A percentile compares a stretch with the other conserved stretches of the same genome.
These are phyloP conservation scores for Tylopilus microsporus DNA, from an alignment of 1,284 basidiomycete species.

Conservation along the genomic window DNA sequence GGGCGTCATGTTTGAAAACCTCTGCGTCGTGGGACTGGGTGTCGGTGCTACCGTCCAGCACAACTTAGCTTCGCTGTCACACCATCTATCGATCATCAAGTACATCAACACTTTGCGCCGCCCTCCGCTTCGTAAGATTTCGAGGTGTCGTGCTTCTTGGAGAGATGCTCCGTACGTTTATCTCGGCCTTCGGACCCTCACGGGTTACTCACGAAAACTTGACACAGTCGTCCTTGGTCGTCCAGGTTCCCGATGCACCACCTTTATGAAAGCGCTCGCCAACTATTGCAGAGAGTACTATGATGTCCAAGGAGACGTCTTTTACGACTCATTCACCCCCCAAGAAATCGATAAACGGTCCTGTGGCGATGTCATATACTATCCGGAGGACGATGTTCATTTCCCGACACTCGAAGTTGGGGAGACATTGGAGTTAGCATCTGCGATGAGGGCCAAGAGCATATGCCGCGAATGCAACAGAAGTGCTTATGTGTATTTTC, in stretches of 20 bases:
- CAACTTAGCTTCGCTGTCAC: slow-evolving; percentile 41
- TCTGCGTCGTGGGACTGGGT: slow-evolving; percentile 33
- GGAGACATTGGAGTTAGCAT: slow-evolving; percentile 59
- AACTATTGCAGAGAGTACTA: slow-evolving; percentile 62
- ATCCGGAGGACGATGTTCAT: slow-evolving; percentile 68
- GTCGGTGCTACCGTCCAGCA: slow-evolving; percentile 37
- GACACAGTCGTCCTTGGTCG: slow-evolving; percentile 52
- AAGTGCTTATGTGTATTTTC: slow-evolving; percentile 61
- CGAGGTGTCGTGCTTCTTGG: slow-evolving; percentile 48
- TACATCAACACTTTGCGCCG: slow-evolving; percentile 30
- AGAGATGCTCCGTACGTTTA: slow-evolving; percentile 49
- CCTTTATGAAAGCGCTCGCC: slow-evolving; percentile 67
- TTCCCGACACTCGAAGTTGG: slow-evolving; percentile 70
- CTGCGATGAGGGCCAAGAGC: slow-evolving; percentile 54
- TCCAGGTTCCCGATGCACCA: slow-evolving; percentile 66
- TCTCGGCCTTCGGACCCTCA: neutral
- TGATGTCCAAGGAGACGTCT: slow-evolving; percentile 54
- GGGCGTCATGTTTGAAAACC: slow-evolving; percentile 33
- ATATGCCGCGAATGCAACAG: slow-evolving; percentile 44
- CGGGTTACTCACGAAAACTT: neutral
- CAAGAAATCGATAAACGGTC: slow-evolving; percentile 48
- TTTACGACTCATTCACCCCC: slow-evolving; percentile 61
- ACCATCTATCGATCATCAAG: slow-evolving; percentile 31
- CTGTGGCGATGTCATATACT: slow-evolving; percentile 65
- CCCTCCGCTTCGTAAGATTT: slow-evolving; percentile 48